Evolutionary conservation across 352 stramenopile species (phyloP).

Genomic region (Globisporangium uncinulatum): DNA sequence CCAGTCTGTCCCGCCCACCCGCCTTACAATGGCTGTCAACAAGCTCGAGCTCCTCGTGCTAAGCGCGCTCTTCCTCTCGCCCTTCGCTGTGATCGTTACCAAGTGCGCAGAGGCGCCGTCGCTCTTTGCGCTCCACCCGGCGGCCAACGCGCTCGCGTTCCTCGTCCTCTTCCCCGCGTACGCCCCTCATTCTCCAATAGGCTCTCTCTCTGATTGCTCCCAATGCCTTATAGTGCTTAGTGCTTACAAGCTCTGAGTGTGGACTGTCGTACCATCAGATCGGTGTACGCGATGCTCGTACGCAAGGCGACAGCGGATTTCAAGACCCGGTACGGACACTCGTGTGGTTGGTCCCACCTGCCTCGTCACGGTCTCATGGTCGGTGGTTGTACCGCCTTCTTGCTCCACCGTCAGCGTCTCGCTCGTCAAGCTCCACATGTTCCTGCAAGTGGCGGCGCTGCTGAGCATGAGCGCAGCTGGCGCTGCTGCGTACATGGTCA

Average conservation of each 20-base stretch:
- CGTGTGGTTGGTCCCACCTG: not conserved
- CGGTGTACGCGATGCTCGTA: constrained; percentile 55
- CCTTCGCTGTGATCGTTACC: constrained; percentile 38
- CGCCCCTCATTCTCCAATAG: not conserved
- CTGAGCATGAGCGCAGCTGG: constrained; percentile 34
- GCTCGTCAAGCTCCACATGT: constrained; percentile 47
- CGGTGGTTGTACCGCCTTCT: too few species aligned
- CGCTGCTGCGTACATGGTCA: constrained; percentile 43
- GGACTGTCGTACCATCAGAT: constrained; percentile 12
- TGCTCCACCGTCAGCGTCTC: constrained; percentile 14
- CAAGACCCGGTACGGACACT: constrained; percentile 27
- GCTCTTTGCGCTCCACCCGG: constrained; percentile 59
- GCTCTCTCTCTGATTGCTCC: not conserved
- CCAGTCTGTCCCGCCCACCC: not conserved
- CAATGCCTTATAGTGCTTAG: not conserved
- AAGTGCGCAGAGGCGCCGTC: constrained; percentile 24
- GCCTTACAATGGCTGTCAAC: constrained; percentile 30
- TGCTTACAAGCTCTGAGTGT: too few species aligned
- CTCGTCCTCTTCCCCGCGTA: constrained; percentile 56
- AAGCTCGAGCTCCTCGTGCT: constrained; percentile 57
- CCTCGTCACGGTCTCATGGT: too few species aligned
- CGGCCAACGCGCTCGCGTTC: constrained; percentile 53
- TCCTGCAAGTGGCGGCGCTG: constrained; percentile 42
- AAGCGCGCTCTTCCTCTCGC: constrained; percentile 38
- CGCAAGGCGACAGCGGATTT: constrained; percentile 41